Base-by-base conservation (phyloP, 1,284 basidiomycete species). In the Nidula niveotomentosa region DNA sequence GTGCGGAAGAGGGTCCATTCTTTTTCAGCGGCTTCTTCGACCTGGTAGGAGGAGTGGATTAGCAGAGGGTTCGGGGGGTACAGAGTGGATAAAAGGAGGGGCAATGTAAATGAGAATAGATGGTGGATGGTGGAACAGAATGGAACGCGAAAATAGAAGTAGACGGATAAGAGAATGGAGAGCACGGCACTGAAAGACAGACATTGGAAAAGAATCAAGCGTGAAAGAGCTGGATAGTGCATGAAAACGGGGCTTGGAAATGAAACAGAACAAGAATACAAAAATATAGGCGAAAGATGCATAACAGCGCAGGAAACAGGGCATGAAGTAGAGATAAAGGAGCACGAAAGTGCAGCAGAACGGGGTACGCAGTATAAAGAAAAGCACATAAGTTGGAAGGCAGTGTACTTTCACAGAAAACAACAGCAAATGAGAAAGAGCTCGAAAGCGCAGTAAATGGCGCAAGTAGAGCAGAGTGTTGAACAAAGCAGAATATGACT, bases 1-100 rank as follows among this genome's bases (percentile, higher is more conserved):
- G 72, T 75, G 41, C 69, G 73, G 76, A 90, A 93, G 13, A 71
- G 62, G 5, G 70, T 63, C 85, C 88, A 90, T 68, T 91, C 90
- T 55, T 79, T 80, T 63, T 89, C 86, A 10, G 76, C 73, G 36
- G 86, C 85, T 61, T 84, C 81, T 35, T 73, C 66, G 13, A 86
- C 82, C 89, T 91, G 60, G 15, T 33, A 13, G 12, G 18, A 47
- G 12, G 18, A 47, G 13, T 2, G 15, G 12, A 4, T 41, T 41
- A 41, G 39, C 15, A 12, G 10, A 5, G 39, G 39, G 2, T 12
- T 4, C 39, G 10, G 5, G 39, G 3, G 39, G 15, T 41, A 15
- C 39, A 41, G 15, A 15, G 5, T 41, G 39, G 12, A 41, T 12
- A 4, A 47, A 47, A 3, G 12, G 6, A 6, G 6, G 6, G 37